Evolutionary conservation across 129 eudicot genomes (phyloP).

Genomic region (Silybum marianum): DNA sequence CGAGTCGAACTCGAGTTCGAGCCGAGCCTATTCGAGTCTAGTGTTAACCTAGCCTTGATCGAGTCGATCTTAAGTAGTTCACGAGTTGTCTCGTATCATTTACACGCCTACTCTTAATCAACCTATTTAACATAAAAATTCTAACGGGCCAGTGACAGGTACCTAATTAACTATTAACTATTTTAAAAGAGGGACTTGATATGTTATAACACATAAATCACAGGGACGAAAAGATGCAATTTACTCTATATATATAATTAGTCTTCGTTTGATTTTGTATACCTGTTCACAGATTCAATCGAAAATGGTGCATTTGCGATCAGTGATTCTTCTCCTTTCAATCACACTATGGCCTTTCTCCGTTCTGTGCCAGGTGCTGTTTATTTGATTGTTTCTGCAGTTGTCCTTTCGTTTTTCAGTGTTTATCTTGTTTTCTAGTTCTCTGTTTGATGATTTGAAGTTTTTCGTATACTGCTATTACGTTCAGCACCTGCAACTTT

Average conservation of each 20-base stretch:
- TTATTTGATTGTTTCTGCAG: conserved; percentile 1
- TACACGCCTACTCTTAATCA: no score
- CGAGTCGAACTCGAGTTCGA: no score
- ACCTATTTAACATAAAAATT: no score
- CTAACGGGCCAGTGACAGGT: no score
- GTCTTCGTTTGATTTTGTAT: neutral
- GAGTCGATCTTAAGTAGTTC: no score
- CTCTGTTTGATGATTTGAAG: neutral
- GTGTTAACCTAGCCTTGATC: no score
- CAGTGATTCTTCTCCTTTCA: conserved; percentile 26
- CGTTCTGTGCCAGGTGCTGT: conserved; percentile 34
- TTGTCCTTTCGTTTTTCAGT: conserved; percentile 6
- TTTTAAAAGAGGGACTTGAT: no score
- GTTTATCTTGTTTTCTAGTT: neutral
- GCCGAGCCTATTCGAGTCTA: no score
- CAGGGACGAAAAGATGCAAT: no score
- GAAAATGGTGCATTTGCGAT: conserved; percentile 30
- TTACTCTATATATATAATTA: neutral
- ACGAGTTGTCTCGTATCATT: no score
- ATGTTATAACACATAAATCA: no score
- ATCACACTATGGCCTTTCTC: conserved; percentile 18
- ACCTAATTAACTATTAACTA: no score
- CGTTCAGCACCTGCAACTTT: conserved; percentile 10
- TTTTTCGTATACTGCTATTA: neutral
- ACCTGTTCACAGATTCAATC: conserved; percentile 20